Evolutionary conservation across 1,284 basidiomycete species (phyloP).

Genomic region (Trichosporon sp.): DNA sequence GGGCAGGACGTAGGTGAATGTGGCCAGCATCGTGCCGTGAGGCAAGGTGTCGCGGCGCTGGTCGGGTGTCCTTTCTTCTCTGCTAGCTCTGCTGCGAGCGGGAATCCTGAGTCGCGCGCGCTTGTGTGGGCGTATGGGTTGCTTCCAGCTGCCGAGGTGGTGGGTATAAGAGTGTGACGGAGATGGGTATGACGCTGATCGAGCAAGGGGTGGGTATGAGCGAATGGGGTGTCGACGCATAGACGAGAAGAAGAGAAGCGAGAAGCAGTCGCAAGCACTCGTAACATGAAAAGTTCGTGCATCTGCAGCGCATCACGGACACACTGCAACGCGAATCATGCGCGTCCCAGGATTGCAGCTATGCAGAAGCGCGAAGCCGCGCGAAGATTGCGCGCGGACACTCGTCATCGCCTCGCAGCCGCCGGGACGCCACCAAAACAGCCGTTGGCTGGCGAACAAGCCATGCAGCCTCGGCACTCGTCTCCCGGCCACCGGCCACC

Average conservation of each 20-base stretch:
- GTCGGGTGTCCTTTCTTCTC: background rate
- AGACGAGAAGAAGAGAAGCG: too few relatives aligned
- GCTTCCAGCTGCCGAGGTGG: background rate
- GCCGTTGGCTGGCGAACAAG: background rate
- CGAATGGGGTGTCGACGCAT: too few relatives aligned
- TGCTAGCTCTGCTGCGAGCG: background rate
- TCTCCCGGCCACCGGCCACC: background rate
- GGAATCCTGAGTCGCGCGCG: background rate
- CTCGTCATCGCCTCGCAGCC: background rate
- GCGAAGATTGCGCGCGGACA: background rate
- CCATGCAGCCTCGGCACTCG: slow-evolving; percentile 2
- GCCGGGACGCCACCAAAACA: background rate
- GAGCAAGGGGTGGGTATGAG: too few relatives aligned
- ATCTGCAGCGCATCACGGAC: too few relatives aligned
- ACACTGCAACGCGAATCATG: too few relatives aligned
- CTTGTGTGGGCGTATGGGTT: background rate
- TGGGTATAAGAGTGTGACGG: background rate
- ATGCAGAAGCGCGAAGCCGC: background rate
- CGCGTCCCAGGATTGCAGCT: too few relatives aligned
- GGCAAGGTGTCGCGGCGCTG: background rate
- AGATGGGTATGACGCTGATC: too few relatives aligned
- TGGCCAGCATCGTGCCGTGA: background rate
- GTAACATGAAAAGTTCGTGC: too few relatives aligned
- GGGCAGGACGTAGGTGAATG: slow-evolving; percentile 12
- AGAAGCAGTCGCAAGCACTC: too few relatives aligned